Percentiles rank a stretch among this genome's conserved stretches.
Conservation (phyloP, 108 stramenopile genomes). For the Discostella stelligeroides region DNA sequence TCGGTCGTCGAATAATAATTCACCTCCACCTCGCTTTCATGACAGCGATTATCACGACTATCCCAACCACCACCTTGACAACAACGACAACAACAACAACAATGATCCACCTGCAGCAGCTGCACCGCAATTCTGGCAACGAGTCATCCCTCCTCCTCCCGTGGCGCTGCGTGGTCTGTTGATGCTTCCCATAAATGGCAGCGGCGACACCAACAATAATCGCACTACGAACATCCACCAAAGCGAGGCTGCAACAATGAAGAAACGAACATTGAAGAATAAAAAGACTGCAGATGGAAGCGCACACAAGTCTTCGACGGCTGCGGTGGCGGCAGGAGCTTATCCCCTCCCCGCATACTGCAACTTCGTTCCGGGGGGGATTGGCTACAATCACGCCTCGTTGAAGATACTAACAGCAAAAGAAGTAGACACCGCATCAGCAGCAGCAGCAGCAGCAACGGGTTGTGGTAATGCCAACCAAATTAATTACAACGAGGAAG, state of each 20-base stretch:
- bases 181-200: neutral
- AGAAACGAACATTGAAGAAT: neutral
- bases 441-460: neutral
- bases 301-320: no score
- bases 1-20: slow-evolving; percentile 9
- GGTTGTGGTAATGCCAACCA: neutral
- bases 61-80: neutral
- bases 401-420: neutral
- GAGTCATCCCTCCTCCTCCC: neutral
- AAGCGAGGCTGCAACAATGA: neutral
- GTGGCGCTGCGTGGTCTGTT: neutral
- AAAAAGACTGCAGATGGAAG: no score
- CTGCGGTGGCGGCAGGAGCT: slow-evolving; percentile 16
- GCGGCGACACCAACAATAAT: neutral
- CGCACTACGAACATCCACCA: neutral
- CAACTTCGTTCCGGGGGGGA: slow-evolving; percentile 76
- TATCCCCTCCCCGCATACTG: slow-evolving; percentile 78
- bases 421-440: no score
- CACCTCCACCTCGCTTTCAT: neutral
- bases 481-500: neutral
- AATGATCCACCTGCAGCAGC: neutral
- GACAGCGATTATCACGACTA: neutral
- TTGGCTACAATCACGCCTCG: slow-evolving; percentile 16
- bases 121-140: neutral
- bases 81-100: neutral